phyloP scores from a whole-genome alignment of 2,329 filamentous ascomycete species.

The Aspergillus transmontanensis region DNA sequence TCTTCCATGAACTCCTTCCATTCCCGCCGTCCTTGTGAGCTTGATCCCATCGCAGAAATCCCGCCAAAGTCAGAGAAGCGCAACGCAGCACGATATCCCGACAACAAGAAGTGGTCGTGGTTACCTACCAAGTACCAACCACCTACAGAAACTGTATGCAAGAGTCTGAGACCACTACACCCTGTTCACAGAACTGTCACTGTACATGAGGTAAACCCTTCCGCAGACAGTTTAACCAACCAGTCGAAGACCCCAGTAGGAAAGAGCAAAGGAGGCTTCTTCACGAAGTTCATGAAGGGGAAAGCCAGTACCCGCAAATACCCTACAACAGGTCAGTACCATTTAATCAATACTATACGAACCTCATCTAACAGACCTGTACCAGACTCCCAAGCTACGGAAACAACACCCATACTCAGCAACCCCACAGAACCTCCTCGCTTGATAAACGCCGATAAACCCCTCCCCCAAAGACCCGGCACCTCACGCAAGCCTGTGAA shows the following conservation, averaged over 20 bases:
- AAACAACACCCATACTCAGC: conserved; percentile 16
- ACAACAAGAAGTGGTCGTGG: conserved; percentile 51
- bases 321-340: conserved; percentile 41
- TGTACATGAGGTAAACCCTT: conserved; percentile 27
- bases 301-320: conserved; percentile 39
- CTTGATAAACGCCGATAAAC: conserved; percentile 20
- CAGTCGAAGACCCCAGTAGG: conserved; percentile 15
- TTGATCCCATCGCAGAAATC: conserved; percentile 48
- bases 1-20: conserved; percentile 29
- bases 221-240: conserved; percentile 12
- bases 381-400: conserved; percentile 11
- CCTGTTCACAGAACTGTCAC: conserved; percentile 29
- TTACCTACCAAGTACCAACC: conserved; percentile 41
- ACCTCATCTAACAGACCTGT: not conserved
- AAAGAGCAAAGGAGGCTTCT: conserved; percentile 48
- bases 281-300: conserved; percentile 57
- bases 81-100: conserved; percentile 24
- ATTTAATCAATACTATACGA: not conserved
- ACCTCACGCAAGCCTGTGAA: conserved; percentile 61
- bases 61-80: conserved; percentile 36
- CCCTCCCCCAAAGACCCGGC: conserved; percentile 18
- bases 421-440: conserved; percentile 20
- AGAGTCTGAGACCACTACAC: conserved; percentile 26
- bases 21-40: conserved; percentile 30
- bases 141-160: conserved; percentile 26